Base-by-base conservation (phyloP, 2,329 filamentous ascomycete species). In the Aureobasidium sp. region DNA sequence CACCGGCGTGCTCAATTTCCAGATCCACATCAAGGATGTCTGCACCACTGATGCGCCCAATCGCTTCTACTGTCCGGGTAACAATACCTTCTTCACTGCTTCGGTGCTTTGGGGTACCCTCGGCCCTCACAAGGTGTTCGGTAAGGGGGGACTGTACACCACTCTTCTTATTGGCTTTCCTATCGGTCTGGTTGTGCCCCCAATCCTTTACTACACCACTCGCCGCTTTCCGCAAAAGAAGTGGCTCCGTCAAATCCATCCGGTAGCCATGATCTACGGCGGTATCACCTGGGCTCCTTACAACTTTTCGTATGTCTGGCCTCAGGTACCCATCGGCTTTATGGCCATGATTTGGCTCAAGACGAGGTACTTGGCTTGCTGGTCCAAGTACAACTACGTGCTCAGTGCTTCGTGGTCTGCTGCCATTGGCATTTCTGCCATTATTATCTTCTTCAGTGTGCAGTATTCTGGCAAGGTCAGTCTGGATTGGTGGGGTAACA, bases 311-410 rank as follows among this genome's bases (percentile, higher is more conserved):
- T 59, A 47, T 31, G 45, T 49, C 12, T 59, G 56, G 56, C 56
- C 56, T 39, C 42, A 47, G n/a, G 42, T 59, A 3, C 56, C 56
- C 6, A 59, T 59, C 14, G 45, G 56, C 1, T 59, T 47, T 31
- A 48, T 59, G 31, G 45, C 56, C 15, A 59, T 59, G 42, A 44
- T 59, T 0, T 49, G 45, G 42, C 56, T 59, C 34, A 59, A 59
- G 31, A 20, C 25, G 9, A 37, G 45, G 11, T 41, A 60, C 20
- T 7, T 60, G 11, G 57, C 45, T 25, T 49, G 47, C 29, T 60
- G 57, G 45, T 25, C 47, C 15, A 49, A 60, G 45, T 60, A 60
- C 57, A 61, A 61, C 47, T 51, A 51, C 20, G 58, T 61, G 58
- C 58, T 61, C 17, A 51, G 29, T 7, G 58, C 47, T 25, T 44